Percentiles rank a stretch among this genome's conserved stretches.
Conservation (phyloP, 78 protist genomes). For the Polysphondylium violaceum region DNA sequence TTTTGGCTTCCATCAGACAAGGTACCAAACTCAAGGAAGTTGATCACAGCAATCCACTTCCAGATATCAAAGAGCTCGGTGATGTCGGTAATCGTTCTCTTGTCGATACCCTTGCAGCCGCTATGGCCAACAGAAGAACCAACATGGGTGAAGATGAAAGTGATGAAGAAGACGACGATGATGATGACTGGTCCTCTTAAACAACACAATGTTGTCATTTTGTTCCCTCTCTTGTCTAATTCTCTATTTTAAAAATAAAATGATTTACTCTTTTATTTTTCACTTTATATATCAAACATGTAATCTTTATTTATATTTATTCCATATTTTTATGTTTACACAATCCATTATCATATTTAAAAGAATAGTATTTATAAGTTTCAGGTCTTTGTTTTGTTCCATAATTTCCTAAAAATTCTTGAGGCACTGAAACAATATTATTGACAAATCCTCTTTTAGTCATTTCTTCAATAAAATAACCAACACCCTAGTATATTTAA, state of each 20-base stretch:
- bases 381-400: slow-evolving; percentile 84
- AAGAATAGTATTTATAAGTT: slow-evolving; percentile 84
- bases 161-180: slow-evolving; percentile 83
- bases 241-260: too few species aligned
- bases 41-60: slow-evolving; percentile 38
- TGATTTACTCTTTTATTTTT: too few species aligned
- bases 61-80: slow-evolving; percentile 52
- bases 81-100: slow-evolving; percentile 73
- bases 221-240: too few species aligned
- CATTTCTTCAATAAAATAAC: slow-evolving; percentile 75
- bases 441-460: slow-evolving; percentile 5
- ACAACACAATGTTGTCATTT: too few species aligned
- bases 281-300: too few species aligned
- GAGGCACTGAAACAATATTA: slow-evolving; percentile 40
- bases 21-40: slow-evolving; percentile 65
- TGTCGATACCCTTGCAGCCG: slow-evolving; percentile 70
- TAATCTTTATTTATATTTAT: slow-evolving; percentile 18
- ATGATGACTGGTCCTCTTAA: slow-evolving; percentile 85
- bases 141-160: slow-evolving; percentile 76
- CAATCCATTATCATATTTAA: slow-evolving; percentile 8
- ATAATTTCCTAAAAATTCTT: slow-evolving; percentile 65
- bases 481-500: slow-evolving; percentile 73
- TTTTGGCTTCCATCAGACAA: slow-evolving; percentile 61
- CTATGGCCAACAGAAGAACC: slow-evolving; percentile 80
- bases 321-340: slow-evolving; percentile 35